phyloP scores from a whole-genome alignment of 2,329 filamentous ascomycete species.

The Xylaria sp. region DNA sequence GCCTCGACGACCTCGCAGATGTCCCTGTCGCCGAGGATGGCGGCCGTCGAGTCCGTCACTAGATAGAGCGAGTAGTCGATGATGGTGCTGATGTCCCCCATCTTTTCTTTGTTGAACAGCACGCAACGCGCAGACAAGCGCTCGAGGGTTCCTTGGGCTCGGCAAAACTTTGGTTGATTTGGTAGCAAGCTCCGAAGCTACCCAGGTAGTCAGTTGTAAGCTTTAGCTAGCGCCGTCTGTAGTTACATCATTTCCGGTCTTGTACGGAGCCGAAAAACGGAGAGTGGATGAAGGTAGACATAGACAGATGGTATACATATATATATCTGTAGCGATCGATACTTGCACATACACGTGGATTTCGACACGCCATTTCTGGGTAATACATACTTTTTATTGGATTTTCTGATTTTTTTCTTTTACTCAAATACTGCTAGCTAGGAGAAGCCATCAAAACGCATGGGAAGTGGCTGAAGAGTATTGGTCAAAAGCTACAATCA shows the following conservation, averaged over 20 bases:
- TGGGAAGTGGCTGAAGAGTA: slow-evolving; percentile 13
- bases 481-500: slow-evolving; percentile 17
- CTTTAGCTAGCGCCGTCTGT: slow-evolving; percentile 20
- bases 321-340: slow-evolving; percentile 1
- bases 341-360: background rate
- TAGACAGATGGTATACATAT: slow-evolving; percentile 4
- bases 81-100: slow-evolving; percentile 54
- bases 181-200: slow-evolving; percentile 15
- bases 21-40: slow-evolving; percentile 78
- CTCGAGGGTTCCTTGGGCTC: background rate
- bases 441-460: slow-evolving; percentile 28
- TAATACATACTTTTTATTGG: slow-evolving; percentile 31
- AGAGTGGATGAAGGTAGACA: background rate
- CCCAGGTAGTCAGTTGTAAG: background rate
- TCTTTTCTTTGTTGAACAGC: slow-evolving; percentile 37
- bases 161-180: background rate
- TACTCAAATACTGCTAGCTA: slow-evolving; percentile 34
- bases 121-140: no score
- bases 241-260: slow-evolving; percentile 21
- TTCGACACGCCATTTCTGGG: background rate
- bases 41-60: slow-evolving; percentile 91
- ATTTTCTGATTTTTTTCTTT: slow-evolving; percentile 30
- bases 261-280: slow-evolving; percentile 7
- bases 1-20: slow-evolving; percentile 79
- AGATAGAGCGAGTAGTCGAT: slow-evolving; percentile 87